Evolutionary conservation across 257 asterid species (phyloP), one percentile per base, ranked within the genome.

Genomic region (Solanum bulbocastanum): DNA sequence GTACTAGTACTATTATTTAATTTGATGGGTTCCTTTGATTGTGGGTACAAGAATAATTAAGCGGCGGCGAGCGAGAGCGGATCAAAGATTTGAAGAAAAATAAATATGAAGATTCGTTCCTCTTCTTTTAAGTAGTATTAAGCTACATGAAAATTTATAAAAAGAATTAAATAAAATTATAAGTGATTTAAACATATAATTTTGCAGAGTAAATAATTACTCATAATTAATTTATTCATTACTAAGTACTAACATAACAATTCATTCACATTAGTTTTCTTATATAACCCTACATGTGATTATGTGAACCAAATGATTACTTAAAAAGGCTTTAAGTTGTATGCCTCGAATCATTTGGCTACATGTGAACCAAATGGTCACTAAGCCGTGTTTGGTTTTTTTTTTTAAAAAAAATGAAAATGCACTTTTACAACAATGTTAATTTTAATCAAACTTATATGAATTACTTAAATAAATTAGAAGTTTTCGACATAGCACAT

Each of bases 91-190:
- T 0, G 8, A 49, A 49, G 7, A 49, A 15, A 49, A 15, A 14
- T 15, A 15, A 5, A 5, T 5, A 49, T 49, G 3, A 49, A 46
- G 0, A 5, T 46, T 46, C 37, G 10, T 39, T 39, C 0, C 10
- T 39, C 12, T 39, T 12, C 0, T 16, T 15, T 49, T 5, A 49
- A 1, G 1, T 49, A 23, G 8, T 65, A 25, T 10, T 25, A 65
- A n/a, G 16, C 4, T 25, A 25, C 35, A 10, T n/a, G 16, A n/a
- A 60, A 62, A 62, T n/a, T 2, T 62, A 49, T 49, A 5, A 49
- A 36, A 5, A 46, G 15, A 5, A 49, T 12, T 10, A 10, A 39
- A 8, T 49, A 49, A 49, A 49, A 12, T 44, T 12, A 44, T 1
- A 44, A 44, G 0, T 44, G 16, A 44, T 44, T 11, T 44, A 44